phyloP scores from a whole-genome alignment of 768 basidiomycete genomes.

The Peribolospora kevripleyi region DNA sequence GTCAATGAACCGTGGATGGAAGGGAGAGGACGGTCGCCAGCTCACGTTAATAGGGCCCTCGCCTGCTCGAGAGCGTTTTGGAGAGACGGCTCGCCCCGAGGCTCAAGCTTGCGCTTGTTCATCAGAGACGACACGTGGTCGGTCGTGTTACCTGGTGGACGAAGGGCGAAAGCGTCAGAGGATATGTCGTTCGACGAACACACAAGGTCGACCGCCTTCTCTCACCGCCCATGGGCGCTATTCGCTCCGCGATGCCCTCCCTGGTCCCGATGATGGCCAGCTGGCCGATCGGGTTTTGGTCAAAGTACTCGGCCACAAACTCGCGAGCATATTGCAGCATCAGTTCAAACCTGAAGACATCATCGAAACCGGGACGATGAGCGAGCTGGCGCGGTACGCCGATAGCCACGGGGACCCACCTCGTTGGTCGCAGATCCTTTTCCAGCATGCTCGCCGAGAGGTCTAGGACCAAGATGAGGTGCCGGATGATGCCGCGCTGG shows the following conservation, averaged over 20 bases:
- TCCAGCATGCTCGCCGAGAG: constrained; percentile 80
- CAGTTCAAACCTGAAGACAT: constrained; percentile 44
- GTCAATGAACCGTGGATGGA: background rate
- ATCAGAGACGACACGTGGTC: constrained; percentile 57
- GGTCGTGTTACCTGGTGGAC: constrained; percentile 59
- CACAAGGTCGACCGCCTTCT: constrained; percentile 8
- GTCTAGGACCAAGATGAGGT: constrained; percentile 77
- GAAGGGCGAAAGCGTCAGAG: background rate
- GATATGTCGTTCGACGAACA: background rate
- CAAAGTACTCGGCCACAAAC: constrained; percentile 92
- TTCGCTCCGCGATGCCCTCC: constrained; percentile 65
- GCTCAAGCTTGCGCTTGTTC: constrained; percentile 69
- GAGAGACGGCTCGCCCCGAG: constrained; percentile 74
- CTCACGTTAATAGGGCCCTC: constrained; percentile 66
- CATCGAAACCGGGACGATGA: background rate
- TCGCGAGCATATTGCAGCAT: constrained; percentile 71
- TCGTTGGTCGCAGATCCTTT: constrained; percentile 77
- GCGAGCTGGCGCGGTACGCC: background rate
- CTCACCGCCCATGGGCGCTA: constrained; percentile 76
- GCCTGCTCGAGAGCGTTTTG: constrained; percentile 99
- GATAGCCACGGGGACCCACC: constrained; percentile 9
- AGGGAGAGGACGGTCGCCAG: background rate
- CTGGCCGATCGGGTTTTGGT: constrained; percentile 94
- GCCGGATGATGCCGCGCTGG: constrained; percentile 84
- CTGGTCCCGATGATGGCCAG: constrained; percentile 86